phyloP scores from a whole-genome alignment of 129 eudicot species.

The Centaurea solstitialis region DNA sequence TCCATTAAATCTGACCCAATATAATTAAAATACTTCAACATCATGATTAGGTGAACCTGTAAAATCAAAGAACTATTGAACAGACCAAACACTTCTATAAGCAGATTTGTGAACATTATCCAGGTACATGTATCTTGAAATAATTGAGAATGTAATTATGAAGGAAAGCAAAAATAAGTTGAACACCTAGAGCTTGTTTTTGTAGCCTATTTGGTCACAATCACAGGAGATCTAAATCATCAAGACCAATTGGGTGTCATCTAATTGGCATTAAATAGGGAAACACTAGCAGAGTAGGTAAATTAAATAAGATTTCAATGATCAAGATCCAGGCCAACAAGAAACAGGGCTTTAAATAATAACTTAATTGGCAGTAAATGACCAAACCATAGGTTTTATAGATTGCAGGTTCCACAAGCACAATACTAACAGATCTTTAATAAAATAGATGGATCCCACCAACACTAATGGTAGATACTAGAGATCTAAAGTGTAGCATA shows the following conservation, averaged over 20 bases:
- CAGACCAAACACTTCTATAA: not conserved
- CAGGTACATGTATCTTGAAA: not conserved
- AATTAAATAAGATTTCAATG: slow-evolving; percentile 16
- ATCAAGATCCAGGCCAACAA: slow-evolving; percentile 9
- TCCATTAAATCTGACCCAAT: too few species aligned
- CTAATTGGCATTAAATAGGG: slow-evolving; percentile 13
- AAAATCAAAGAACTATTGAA: not conserved
- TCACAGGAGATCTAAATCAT: not conserved
- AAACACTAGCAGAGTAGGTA: slow-evolving; percentile 7
- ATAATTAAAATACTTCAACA: not conserved
- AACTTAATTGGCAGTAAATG: slow-evolving; percentile 13
- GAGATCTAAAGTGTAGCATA: not conserved
- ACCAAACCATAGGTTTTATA: slow-evolving; percentile 1
- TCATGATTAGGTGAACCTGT: not conserved
- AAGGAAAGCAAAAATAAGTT: not conserved
- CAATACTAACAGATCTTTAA: not conserved
- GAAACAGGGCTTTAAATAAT: slow-evolving; percentile 5
- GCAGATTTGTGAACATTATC: not conserved
- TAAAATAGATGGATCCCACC: slow-evolving; percentile 24
- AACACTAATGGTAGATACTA: slow-evolving; percentile 8
- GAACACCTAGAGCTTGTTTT: not conserved
- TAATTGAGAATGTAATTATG: not conserved
- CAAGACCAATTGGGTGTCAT: not conserved
- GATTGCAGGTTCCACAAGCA: slow-evolving; percentile 15
- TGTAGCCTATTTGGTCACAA: not conserved